Percentiles rank a stretch among this genome's conserved stretches.
Evolutionary conservation across 2,329 filamentous ascomycete genomes (phyloP).

Genomic region (Colletotrichum sp.): DNA sequence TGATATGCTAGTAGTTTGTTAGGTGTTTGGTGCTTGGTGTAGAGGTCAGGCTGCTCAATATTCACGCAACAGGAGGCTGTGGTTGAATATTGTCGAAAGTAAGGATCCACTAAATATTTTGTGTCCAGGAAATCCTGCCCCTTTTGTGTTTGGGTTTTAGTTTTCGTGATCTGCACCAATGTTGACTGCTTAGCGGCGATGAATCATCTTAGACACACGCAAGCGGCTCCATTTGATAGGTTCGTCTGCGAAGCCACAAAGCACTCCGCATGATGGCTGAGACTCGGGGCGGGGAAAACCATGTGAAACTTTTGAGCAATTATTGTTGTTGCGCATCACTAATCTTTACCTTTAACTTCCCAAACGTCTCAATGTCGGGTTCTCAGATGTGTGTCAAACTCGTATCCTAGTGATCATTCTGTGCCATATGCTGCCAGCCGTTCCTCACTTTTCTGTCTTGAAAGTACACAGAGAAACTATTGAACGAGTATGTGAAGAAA

Average conservation of each 20-base stretch:
- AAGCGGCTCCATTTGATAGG: not conserved
- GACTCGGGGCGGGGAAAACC: not conserved
- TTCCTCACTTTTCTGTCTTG: not conserved
- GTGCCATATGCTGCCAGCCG: not conserved
- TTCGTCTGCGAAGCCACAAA: not conserved
- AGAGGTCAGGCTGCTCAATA: not conserved
- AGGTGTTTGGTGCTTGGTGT: fast-evolving
- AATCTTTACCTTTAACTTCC: not conserved
- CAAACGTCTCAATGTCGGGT: not conserved
- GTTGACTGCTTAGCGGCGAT: not conserved
- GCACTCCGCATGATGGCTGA: not conserved
- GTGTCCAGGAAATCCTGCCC: not conserved
- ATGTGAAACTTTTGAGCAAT: not conserved
- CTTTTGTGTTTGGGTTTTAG: not conserved
- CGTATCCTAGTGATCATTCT: not conserved
- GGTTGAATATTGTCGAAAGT: too few species aligned
- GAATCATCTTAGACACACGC: not conserved
- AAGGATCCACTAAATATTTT: too few species aligned
- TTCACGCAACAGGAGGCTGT: too few species aligned
- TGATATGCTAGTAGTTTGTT: not conserved
- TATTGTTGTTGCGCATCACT: not conserved
- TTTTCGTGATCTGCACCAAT: not conserved
- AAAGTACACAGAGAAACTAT: not conserved
- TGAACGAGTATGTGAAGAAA: not conserved
- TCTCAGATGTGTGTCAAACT: not conserved